phyloP scores from a whole-genome alignment of 352 stramenopile genomes.

The Globisporangium iwayamae region DNA sequence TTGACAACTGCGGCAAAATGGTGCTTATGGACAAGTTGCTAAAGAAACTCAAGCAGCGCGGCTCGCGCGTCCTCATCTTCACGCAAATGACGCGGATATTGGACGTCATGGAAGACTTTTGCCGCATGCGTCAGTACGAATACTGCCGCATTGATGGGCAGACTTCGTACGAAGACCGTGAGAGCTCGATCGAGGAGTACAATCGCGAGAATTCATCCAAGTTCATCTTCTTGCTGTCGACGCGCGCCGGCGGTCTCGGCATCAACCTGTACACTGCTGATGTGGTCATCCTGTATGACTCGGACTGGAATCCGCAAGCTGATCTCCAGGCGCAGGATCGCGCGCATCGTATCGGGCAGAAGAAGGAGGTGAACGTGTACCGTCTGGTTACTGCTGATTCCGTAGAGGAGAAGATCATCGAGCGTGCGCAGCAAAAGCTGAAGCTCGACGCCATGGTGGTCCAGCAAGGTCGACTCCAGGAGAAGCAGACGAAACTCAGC shows the following conservation, averaged over 20 bases:
- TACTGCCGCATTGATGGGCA: slow-evolving; percentile 89
- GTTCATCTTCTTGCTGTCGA: slow-evolving; percentile 98
- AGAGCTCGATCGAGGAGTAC: slow-evolving; percentile 91
- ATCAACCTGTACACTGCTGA: slow-evolving; percentile 99
- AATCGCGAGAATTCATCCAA: slow-evolving; percentile 95
- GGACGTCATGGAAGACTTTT: slow-evolving; percentile 96
- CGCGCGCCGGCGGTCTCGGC: slow-evolving; percentile 94
- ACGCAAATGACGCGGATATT: slow-evolving; percentile 92
- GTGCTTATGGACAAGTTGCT: slow-evolving; percentile 93
- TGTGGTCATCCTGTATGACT: slow-evolving; percentile 98
- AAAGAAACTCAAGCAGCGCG: slow-evolving; percentile 83
- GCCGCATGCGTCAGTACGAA: slow-evolving; percentile 90
- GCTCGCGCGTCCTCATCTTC: slow-evolving; percentile 90
- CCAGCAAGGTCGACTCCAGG: slow-evolving; percentile 80
- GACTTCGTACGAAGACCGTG: slow-evolving; percentile 83
- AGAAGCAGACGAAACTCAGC: slow-evolving; percentile 90
- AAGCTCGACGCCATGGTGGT: slow-evolving; percentile 87
- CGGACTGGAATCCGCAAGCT: slow-evolving; percentile 98
- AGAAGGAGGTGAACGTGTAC: slow-evolving; percentile 97
- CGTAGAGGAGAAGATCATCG: slow-evolving; percentile 99
- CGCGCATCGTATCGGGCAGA: slow-evolving; percentile 98
- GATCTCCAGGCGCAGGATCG: slow-evolving; percentile 95
- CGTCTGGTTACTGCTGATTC: slow-evolving; percentile 94
- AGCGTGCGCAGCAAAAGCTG: slow-evolving; percentile 97
- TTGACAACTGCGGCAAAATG: slow-evolving; percentile 98